Evolutionary conservation across 768 basidiomycete genomes (phyloP), one percentile per base, ranked within the genome.

Genomic region (Lactarius vividus): DNA sequence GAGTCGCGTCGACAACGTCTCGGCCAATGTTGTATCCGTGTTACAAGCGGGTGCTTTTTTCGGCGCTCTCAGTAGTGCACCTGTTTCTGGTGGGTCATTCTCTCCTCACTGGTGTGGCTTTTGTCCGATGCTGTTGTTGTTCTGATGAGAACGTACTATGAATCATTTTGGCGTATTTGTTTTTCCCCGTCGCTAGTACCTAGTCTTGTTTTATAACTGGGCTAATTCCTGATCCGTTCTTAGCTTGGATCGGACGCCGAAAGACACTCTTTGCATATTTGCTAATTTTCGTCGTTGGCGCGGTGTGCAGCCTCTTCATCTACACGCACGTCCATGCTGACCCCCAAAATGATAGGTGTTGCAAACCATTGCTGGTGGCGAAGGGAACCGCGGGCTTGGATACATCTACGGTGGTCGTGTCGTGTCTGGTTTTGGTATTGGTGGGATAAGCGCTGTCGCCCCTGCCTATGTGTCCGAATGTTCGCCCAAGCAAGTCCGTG

Each of bases 31-130:
- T 52, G 94, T 95, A 20, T 91, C 93, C 3, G 90, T 94, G 4
- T 81, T 95, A 11, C 93, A 94, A 73, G 91, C 87, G 4, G 92
- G 92, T 13, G 91, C 91, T 0, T 94, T 94, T 82, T 94, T 94
- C 72, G 94, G 93, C 64, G 91, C 92, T 16, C 74, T 96, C 7
- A 82, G 83, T 11, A 88, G 86, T 69, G 88, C 88, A 1, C 88
- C 88, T 0, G 72, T 89, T 52, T 89, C 89, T 13, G 77, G 90
- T 91, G 64, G 58, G 80, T 77, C 10, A 52, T 57, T 42, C 26
- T 65, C 10, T 39, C 31, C 16, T 18, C 16, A 3, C 64, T 52
- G 20, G n/a, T 11, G 18, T 31, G 23, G 35, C 10, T 56, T 53
- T 35, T 40, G 2, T 16, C 52, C n/a, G 49, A 37, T 44, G 23